Conservation (phyloP, 805 yeast species). For the Saccharomycopsis sp. region DNA sequence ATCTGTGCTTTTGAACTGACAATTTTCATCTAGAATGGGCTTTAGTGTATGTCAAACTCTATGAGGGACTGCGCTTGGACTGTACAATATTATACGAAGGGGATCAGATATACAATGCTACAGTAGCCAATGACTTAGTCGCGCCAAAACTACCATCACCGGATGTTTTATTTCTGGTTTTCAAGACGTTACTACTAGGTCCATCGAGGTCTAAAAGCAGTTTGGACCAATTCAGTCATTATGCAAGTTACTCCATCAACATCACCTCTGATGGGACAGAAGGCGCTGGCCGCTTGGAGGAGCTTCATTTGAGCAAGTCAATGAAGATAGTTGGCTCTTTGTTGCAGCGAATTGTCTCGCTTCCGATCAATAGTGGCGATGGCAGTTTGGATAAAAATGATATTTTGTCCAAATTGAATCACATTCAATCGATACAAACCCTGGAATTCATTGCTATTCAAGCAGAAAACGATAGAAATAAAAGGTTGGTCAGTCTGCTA, state of each 20-base stretch:
- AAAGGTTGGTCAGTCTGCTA: background rate
- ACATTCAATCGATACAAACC: background rate
- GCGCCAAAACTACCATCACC: background rate
- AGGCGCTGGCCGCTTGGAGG: background rate
- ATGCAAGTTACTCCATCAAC: background rate
- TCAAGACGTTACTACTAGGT: background rate
- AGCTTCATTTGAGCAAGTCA: background rate
- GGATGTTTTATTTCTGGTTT: background rate
- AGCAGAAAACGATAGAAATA: background rate
- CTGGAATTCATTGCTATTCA: background rate
- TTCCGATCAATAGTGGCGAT: background rate
- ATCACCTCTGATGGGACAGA: background rate
- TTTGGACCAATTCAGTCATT: background rate
- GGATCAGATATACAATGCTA: background rate
- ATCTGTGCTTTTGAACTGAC: too few relatives aligned
- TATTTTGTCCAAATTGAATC: background rate
- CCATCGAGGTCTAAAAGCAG: background rate
- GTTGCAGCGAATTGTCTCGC: background rate
- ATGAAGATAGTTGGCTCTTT: background rate
- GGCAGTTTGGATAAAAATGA: background rate
- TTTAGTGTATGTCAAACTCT: background rate
- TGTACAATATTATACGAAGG: background rate
- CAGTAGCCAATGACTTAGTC: background rate
- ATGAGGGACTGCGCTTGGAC: background rate
- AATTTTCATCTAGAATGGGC: slow-evolving; percentile 2